phyloP scores from a whole-genome alignment of 768 basidiomycete species.

The Boletellus sp. region DNA sequence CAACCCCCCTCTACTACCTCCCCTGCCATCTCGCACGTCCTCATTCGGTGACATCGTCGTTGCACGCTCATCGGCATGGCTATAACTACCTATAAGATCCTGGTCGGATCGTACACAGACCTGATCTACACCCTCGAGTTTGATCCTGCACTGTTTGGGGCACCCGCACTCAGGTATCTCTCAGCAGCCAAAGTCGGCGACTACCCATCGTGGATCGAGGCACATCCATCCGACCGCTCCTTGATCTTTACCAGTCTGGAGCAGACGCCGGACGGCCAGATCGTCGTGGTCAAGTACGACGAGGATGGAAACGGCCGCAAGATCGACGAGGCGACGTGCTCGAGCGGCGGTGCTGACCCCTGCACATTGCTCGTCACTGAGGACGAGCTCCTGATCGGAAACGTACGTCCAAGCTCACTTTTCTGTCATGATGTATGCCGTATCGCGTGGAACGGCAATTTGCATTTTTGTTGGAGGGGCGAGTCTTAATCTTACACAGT shows the following conservation, averaged over 20 bases:
- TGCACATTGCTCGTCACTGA: constrained; percentile 60
- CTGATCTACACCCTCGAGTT: constrained; percentile 63
- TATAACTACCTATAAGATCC: constrained; percentile 37
- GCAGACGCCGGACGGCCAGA: constrained; percentile 55
- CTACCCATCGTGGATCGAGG: constrained; percentile 76
- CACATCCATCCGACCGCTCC: constrained; percentile 51
- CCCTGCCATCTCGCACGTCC: neutral
- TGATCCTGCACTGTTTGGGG: constrained; percentile 53
- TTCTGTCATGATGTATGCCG: too few relatives aligned
- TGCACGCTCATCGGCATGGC: constrained; percentile 12
- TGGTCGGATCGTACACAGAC: constrained; percentile 64
- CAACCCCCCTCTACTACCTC: neutral
- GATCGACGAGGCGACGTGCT: constrained; percentile 40
- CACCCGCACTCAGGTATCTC: constrained; percentile 47
- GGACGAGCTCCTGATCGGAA: constrained; percentile 60
- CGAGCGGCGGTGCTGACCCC: constrained; percentile 57
- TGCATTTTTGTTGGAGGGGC: neutral
- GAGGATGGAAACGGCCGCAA: constrained; percentile 41
- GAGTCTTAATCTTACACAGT: constrained; percentile 40
- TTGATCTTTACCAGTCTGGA: constrained; percentile 67
- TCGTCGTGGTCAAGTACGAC: constrained; percentile 57
- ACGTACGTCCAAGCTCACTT: constrained; percentile 48
- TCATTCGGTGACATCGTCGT: neutral
- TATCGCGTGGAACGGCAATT: too few relatives aligned
- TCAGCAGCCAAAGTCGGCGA: constrained; percentile 50